These are phyloP conservation scores for Hypoxylon perforatum DNA, from an alignment of 495 filamentous ascomycete species.

Conservation along the genomic window DNA sequence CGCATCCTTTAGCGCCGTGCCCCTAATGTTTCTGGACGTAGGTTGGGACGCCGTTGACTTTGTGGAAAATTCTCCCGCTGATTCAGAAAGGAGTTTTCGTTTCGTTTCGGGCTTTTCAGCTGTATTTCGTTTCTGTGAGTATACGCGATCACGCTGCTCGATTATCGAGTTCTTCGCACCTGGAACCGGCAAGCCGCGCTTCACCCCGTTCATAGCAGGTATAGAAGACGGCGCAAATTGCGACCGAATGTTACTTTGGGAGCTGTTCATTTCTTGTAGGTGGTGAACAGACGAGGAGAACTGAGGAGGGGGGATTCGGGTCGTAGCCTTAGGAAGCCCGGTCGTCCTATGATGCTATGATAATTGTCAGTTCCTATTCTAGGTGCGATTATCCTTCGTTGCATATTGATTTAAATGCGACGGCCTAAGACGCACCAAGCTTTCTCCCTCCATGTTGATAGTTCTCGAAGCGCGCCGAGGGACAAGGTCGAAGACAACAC, in stretches of 20 bases:
- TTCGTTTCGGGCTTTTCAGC: conserved; percentile 64
- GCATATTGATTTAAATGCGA: neutral
- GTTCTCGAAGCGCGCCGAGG: conserved; percentile 44
- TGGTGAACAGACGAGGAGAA: conserved; percentile 31
- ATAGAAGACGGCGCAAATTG: conserved; percentile 63
- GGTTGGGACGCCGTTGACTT: conserved; percentile 34
- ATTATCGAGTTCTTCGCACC: conserved; percentile 44
- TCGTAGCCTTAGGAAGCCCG: conserved; percentile 25
- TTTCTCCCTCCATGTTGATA: conserved; percentile 57
- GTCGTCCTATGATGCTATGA: conserved; percentile 23
- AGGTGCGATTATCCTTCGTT: conserved; percentile 2
- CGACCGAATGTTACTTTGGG: conserved; percentile 75
- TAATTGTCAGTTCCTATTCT: conserved; percentile 14
- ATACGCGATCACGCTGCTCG: neutral
- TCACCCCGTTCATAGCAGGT: conserved; percentile 50
- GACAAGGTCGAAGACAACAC: conserved; percentile 42
- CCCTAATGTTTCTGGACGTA: conserved; percentile 30
- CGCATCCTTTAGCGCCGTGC: conserved; percentile 33
- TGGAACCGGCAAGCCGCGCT: conserved; percentile 50
- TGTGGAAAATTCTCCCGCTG: conserved; percentile 61
- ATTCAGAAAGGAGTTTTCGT: conserved; percentile 68
- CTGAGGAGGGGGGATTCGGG: conserved; percentile 25
- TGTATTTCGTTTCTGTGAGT: conserved; percentile 39
- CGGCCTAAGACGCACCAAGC: conserved; percentile 46
- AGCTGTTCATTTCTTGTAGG: conserved; percentile 62